A percentile compares a stretch with the other conserved stretches of the same genome.
Evolutionary conservation across 1,284 basidiomycete species (phyloP).

Genomic region (Butyriboletus appendiculatus): DNA sequence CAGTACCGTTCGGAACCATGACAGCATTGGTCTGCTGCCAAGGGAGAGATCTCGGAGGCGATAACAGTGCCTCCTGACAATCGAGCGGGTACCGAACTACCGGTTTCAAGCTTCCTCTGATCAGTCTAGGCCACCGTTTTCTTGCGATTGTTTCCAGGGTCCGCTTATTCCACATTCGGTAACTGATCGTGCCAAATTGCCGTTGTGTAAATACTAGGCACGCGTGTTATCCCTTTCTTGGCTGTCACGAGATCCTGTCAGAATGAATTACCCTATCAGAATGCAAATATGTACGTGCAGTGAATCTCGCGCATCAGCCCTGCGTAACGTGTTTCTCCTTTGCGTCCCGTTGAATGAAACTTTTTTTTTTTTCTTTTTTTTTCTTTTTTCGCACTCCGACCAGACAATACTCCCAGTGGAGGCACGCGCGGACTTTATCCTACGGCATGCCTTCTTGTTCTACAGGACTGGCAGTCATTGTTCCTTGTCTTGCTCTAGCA

Average conservation of each 20-base stretch:
- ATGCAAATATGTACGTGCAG: constrained; percentile 30
- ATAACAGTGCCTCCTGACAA: constrained; percentile 37
- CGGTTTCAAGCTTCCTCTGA: constrained; percentile 30
- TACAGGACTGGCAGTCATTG: no score
- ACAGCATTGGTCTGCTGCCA: constrained; percentile 30
- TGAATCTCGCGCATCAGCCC: constrained; percentile 22
- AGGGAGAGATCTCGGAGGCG: constrained; percentile 38
- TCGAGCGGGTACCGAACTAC: constrained; percentile 34
- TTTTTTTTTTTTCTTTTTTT: constrained; percentile 10
- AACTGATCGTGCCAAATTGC: constrained; percentile 30
- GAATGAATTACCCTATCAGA: constrained; percentile 18
- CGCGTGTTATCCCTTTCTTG: constrained; percentile 26
- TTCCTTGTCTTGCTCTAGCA: no score
- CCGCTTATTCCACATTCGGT: constrained; percentile 29
- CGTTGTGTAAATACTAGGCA: constrained; percentile 29
- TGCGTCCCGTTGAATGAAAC: constrained; percentile 7
- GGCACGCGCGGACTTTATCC: constrained; percentile 16
- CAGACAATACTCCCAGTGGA: neutral
- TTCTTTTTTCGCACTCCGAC: constrained; percentile 13
- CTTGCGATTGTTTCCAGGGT: constrained; percentile 38
- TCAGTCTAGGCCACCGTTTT: constrained; percentile 32
- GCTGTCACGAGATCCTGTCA: neutral
- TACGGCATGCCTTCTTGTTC: constrained; percentile 14
- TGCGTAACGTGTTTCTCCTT: neutral
- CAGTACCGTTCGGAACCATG: constrained; percentile 31